phyloP scores from a whole-genome alignment of 306 rosid genomes.

The Rubus parviflorus region DNA sequence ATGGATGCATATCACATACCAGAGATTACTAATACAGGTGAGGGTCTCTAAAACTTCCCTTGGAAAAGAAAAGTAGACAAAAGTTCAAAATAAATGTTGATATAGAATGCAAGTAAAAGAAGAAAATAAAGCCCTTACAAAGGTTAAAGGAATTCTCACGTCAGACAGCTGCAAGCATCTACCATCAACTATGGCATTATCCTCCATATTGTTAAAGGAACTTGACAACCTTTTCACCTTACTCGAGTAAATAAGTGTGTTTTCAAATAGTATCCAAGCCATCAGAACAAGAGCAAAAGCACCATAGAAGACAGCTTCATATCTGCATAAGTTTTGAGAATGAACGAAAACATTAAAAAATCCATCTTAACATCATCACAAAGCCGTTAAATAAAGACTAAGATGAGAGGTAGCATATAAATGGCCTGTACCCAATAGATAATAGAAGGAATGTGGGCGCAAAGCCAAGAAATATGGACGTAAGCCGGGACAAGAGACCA shows the following conservation, averaged over 20 bases:
- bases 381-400: constrained; percentile 14
- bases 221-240: constrained; percentile 43
- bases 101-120: constrained; percentile 12
- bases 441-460: constrained; percentile 90
- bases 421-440: constrained; percentile 74
- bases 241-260: constrained; percentile 59
- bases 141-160: constrained; percentile 66
- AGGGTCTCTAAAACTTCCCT: not conserved
- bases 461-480: constrained; percentile 86
- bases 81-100: constrained; percentile 13
- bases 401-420: constrained; percentile 7
- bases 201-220: constrained; percentile 37
- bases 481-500: constrained; percentile 75
- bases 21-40: not conserved
- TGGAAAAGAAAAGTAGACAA: not conserved
- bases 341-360: not conserved
- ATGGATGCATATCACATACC: not conserved
- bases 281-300: constrained; percentile 77
- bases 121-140: constrained; percentile 56
- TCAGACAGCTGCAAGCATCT: constrained; percentile 83
- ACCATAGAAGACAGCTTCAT: constrained; percentile 83
- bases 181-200: constrained; percentile 41
- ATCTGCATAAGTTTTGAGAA: constrained; percentile 51
- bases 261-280: constrained; percentile 93
- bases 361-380: not conserved